Evolutionary conservation across 495 filamentous ascomycete species (phyloP).

Genomic region (Podospora bellae-mahoneyi): DNA sequence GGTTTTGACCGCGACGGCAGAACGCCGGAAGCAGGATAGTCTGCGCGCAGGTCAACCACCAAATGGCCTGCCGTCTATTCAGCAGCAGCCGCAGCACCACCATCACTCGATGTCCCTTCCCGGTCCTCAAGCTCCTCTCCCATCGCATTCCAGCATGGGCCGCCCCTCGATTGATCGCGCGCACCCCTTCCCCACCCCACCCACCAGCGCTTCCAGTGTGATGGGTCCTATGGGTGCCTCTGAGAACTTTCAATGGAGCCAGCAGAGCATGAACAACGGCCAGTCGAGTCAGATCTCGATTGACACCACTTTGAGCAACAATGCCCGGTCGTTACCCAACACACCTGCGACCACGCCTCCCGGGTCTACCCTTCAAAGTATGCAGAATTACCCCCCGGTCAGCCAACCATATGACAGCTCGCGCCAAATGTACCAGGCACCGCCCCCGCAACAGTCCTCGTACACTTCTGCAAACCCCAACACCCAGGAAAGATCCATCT

Average conservation of each 20-base stretch:
- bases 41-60: slow-evolving; percentile 43
- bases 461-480: slow-evolving; percentile 64
- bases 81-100: slow-evolving; percentile 70
- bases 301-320: slow-evolving; percentile 76
- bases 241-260: slow-evolving; percentile 71
- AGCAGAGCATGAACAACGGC: slow-evolving; percentile 61
- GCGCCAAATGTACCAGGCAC: slow-evolving; percentile 76
- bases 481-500: slow-evolving; percentile 67
- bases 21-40: slow-evolving; percentile 61
- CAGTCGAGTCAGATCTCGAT: slow-evolving; percentile 77
- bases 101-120: slow-evolving; percentile 77
- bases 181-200: slow-evolving; percentile 90
- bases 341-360: slow-evolving; percentile 92
- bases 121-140: slow-evolving; percentile 63
- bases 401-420: slow-evolving; percentile 72
- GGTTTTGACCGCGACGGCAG: slow-evolving; percentile 80
- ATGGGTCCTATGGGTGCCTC: slow-evolving; percentile 73
- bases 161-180: slow-evolving; percentile 76
- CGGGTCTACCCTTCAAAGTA: slow-evolving; percentile 67
- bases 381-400: slow-evolving; percentile 69
- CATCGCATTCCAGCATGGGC: slow-evolving; percentile 60
- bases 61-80: slow-evolving; percentile 61
- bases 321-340: slow-evolving; percentile 83
- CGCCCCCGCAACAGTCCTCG: slow-evolving; percentile 63
- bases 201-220: slow-evolving; percentile 85